Conservation (phyloP, 2,329 filamentous ascomycete species). For the Colletotrichum horii region DNA sequence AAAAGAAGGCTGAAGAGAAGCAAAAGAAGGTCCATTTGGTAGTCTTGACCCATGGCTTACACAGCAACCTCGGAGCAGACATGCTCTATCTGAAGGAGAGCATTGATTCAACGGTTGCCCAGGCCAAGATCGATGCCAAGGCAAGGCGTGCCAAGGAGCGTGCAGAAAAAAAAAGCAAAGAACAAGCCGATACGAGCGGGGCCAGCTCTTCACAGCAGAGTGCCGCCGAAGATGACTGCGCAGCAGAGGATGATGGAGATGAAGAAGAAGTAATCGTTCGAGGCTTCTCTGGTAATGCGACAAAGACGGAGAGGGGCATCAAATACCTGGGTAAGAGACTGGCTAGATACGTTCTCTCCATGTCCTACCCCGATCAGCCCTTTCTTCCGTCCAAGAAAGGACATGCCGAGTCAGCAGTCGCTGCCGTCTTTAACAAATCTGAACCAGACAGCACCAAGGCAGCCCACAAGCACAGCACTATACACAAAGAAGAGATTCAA, state of each 20-base stretch:
- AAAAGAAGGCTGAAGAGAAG: constrained; percentile 48
- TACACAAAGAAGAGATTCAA: constrained; percentile 47
- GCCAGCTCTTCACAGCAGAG: not conserved
- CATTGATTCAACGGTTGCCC: constrained; percentile 82
- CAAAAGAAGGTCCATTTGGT: constrained; percentile 88
- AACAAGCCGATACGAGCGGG: constrained; percentile 2
- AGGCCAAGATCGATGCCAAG: constrained; percentile 74
- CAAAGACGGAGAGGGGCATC: constrained; percentile 91
- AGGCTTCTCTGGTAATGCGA: constrained; percentile 88
- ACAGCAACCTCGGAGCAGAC: constrained; percentile 94
- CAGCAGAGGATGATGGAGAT: constrained; percentile 36
- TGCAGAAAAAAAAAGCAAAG: constrained; percentile 31
- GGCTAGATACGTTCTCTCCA: constrained; percentile 85
- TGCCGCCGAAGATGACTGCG: not conserved
- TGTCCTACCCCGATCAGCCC: constrained; percentile 94
- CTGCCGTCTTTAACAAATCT: constrained; percentile 39
- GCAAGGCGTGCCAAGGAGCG: constrained; percentile 60
- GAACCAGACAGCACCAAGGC: constrained; percentile 42
- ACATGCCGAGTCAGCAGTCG: constrained; percentile 42
- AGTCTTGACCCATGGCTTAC: constrained; percentile 89
- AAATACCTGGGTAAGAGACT: constrained; percentile 96
- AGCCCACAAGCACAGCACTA: constrained; percentile 66
- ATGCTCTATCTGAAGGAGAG: constrained; percentile 98
- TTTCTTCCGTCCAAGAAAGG: constrained; percentile 71
- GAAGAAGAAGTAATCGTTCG: constrained; percentile 88